Percentiles rank a stretch among this genome's conserved stretches.
Conservation (phyloP, 2,329 filamentous ascomycete species). For the Rosellinia necatrix region DNA sequence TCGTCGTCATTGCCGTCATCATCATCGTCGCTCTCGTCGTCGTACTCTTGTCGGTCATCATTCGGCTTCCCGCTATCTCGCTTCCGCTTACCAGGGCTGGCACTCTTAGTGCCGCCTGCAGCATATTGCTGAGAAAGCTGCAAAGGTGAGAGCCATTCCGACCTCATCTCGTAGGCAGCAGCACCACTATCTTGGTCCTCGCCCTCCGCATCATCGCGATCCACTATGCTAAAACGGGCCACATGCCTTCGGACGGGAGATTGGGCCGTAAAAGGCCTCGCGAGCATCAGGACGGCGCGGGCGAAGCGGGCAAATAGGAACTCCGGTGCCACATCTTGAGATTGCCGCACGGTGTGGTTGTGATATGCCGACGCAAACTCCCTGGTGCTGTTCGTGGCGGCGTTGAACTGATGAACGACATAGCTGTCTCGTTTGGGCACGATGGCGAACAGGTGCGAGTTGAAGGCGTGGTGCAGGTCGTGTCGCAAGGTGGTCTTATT, state of each 20-base stretch:
- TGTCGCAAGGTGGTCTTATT: conserved; percentile 2
- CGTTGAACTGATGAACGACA: background rate
- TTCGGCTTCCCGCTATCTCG: background rate
- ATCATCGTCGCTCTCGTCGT: too few relatives aligned
- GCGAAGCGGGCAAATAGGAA: conserved; percentile 4
- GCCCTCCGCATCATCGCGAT: background rate
- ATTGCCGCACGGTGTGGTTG: background rate
- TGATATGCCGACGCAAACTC: background rate
- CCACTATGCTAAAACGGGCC: background rate
- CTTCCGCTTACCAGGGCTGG: conserved; percentile 1
- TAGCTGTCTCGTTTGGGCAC: conserved; percentile 1
- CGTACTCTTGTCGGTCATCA: too few relatives aligned
- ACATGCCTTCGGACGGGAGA: background rate
- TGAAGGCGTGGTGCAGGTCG: conserved; percentile 1
- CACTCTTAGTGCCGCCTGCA: background rate
- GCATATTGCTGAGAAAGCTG: conserved; percentile 1
- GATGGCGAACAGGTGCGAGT: background rate
- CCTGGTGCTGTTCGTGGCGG: background rate
- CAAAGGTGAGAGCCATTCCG: conserved; percentile 5
- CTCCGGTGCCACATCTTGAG: conserved; percentile 1
- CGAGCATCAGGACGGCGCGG: background rate
- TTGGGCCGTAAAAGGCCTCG: background rate
- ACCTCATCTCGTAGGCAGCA: background rate
- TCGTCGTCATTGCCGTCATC: background rate
- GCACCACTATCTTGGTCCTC: too few relatives aligned